Evolutionary conservation across 2,329 filamentous ascomycete species (phyloP).

Genomic region (Didymella sp.): DNA sequence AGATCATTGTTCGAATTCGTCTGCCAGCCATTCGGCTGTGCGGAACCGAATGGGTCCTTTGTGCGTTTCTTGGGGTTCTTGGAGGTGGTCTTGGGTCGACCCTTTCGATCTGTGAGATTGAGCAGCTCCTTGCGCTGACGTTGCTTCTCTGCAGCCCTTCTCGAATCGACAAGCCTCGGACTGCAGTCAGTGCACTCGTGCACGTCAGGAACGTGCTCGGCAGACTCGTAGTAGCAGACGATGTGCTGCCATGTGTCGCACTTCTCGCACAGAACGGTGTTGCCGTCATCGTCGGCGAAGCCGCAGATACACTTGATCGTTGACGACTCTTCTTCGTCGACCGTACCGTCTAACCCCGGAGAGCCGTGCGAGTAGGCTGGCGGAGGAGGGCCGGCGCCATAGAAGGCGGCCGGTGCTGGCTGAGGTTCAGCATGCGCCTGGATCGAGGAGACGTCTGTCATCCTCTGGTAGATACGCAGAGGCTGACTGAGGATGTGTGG

Average conservation of each 20-base stretch:
- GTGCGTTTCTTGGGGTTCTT: constrained; percentile 90
- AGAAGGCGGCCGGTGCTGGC: constrained; percentile 48
- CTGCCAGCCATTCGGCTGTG: constrained; percentile 71
- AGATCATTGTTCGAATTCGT: constrained; percentile 65
- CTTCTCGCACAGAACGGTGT: constrained; percentile 93
- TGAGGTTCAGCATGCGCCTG: constrained; percentile 53
- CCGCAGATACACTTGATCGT: constrained; percentile 98
- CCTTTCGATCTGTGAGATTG: constrained; percentile 66
- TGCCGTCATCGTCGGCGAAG: constrained; percentile 93
- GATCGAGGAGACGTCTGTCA: constrained; percentile 53
- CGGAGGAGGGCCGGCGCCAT: constrained; percentile 36
- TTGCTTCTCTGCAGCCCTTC: constrained; percentile 77
- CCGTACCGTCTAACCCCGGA: constrained; percentile 45
- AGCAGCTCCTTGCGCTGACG: constrained; percentile 65
- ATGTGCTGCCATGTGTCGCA: constrained; percentile 99
- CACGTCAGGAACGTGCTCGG: constrained; percentile 71
- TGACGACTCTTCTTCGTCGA: constrained; percentile 78
- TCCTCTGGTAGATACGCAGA: constrained; percentile 47
- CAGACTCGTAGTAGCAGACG: constrained; percentile 89
- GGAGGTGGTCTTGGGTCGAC: constrained; percentile 74
- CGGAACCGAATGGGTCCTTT: constrained; percentile 67
- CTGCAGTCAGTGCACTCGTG: constrained; percentile 92
- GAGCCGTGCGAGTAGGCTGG: constrained; percentile 48
- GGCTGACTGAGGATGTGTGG: constrained; percentile 31
- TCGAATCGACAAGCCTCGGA: constrained; percentile 75